Percentiles rank a stretch among this genome's conserved stretches.
phyloP scores from a whole-genome alignment of 2,329 filamentous ascomycete genomes.

The Fusarium chlamydosporum region DNA sequence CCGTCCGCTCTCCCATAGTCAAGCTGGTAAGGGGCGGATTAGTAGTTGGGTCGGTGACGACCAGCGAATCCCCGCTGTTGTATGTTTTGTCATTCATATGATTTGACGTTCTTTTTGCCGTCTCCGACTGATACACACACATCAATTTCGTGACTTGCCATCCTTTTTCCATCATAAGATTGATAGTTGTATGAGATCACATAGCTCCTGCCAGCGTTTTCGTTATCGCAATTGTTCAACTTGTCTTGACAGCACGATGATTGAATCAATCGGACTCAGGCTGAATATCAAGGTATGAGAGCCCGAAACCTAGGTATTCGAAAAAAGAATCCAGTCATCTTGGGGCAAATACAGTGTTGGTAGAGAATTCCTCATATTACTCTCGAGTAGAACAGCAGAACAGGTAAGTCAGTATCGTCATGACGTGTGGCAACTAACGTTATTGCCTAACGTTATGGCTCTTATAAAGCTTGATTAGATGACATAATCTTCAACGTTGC shows the following conservation, averaged over 20 bases:
- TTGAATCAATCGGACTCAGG: too few species aligned
- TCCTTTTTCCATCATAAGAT: too few species aligned
- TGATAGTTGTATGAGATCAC: too few species aligned
- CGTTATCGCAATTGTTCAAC: too few species aligned
- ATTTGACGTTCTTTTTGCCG: too few species aligned
- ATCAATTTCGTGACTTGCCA: too few species aligned
- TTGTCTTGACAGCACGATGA: too few species aligned
- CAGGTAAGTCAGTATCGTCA: neutral
- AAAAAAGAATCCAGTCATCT: too few species aligned
- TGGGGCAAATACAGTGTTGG: neutral
- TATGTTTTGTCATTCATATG: neutral
- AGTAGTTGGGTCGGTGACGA: slow-evolving; percentile 21
- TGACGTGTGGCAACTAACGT: neutral
- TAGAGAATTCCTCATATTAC: neutral
- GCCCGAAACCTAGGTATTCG: too few species aligned
- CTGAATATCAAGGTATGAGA: too few species aligned
- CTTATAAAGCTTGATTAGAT: neutral
- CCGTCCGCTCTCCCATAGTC: slow-evolving; percentile 22
- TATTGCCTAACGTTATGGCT: slow-evolving; percentile 13
- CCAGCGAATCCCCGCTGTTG: slow-evolving; percentile 23
- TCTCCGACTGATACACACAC: too few species aligned
- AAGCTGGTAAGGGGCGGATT: slow-evolving; percentile 18
- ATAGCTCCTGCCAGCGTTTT: too few species aligned
- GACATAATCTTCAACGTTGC: slow-evolving; percentile 13
- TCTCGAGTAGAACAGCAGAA: neutral